Evolutionary conservation across 2,329 filamentous ascomycete species (phyloP).

Genomic region (Ascochyta rabiei): DNA sequence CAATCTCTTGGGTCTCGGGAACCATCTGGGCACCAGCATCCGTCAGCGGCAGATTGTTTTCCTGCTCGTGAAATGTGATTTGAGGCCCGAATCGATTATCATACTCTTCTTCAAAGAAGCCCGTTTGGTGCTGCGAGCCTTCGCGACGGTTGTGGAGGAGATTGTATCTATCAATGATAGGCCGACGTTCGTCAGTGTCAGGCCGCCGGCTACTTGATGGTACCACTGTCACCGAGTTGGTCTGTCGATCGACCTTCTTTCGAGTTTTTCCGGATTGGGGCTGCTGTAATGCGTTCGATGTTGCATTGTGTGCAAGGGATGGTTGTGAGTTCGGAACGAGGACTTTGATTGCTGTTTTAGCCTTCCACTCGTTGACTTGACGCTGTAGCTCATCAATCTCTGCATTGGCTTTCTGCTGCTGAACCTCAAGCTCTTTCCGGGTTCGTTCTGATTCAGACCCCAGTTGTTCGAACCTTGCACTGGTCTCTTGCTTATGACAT

Average conservation of each 20-base stretch:
- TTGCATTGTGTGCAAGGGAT: neutral
- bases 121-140: neutral
- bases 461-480: conserved; percentile 11
- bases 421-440: neutral
- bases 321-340: conserved; percentile 1
- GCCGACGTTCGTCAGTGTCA: neutral
- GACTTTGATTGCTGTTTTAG: neutral
- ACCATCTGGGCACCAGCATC: conserved; percentile 10
- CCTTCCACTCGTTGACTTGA: neutral
- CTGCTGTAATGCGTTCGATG: neutral
- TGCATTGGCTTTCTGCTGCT: neutral
- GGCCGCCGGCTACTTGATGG: neutral
- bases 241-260: conserved; percentile 31
- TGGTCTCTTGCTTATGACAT: conserved; percentile 16
- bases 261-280: conserved; percentile 7
- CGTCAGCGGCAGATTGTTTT: neutral
- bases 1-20: conserved; percentile 22
- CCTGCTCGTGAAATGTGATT: conserved; percentile 4
- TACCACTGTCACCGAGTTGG: conserved; percentile 14
- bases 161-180: neutral
- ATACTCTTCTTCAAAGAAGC: conserved; percentile 10
- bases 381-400: neutral
- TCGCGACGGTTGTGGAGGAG: neutral
- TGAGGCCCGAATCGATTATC: conserved; percentile 7
- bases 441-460: neutral